Conservation (phyloP, 331 rosid species). For the Cucumis variabilis region DNA sequence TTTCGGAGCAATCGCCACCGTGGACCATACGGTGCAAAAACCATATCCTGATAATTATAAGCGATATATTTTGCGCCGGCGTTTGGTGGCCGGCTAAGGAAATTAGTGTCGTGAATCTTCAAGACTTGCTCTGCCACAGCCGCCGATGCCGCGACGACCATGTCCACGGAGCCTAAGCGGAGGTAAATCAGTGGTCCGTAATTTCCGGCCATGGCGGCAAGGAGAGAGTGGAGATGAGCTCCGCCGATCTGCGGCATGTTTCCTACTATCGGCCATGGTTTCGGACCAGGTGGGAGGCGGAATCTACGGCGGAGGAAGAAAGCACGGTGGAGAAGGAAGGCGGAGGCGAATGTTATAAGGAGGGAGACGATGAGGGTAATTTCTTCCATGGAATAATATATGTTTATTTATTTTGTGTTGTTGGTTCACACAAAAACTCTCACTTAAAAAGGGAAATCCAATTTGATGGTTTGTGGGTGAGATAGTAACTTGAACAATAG, state of each 20-base stretch:
- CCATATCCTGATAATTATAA: slow-evolving; percentile 81
- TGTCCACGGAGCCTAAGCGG: slow-evolving; percentile 67
- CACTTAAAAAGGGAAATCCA: no score
- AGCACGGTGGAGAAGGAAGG: slow-evolving; percentile 35
- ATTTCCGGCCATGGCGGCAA: slow-evolving; percentile 58
- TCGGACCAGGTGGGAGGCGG: slow-evolving; percentile 80
- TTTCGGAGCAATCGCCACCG: slow-evolving; percentile 84
- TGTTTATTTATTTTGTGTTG: neutral
- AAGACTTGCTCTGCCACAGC: slow-evolving; percentile 71
- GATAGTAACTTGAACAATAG: no score
- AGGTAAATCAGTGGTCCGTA: slow-evolving; percentile 87
- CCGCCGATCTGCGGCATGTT: slow-evolving; percentile 78
- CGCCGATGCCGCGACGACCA: slow-evolving; percentile 75
- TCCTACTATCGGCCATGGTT: slow-evolving; percentile 84
- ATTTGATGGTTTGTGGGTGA: no score
- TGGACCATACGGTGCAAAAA: slow-evolving; percentile 81
- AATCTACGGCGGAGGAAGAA: slow-evolving; percentile 26
- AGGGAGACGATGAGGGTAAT: neutral
- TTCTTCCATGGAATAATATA: neutral
- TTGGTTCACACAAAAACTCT: neutral
- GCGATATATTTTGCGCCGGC: slow-evolving; percentile 74
- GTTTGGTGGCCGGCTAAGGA: slow-evolving; percentile 81
- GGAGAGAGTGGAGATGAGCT: slow-evolving; percentile 65
- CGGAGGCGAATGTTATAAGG: neutral
- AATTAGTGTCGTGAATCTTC: slow-evolving; percentile 70